Percentiles rank a stretch among this genome's conserved stretches.
These are phyloP conservation scores for Coemansia sp. DNA, from an alignment of 192 early-diverging fungal genomes.

Conservation along the genomic window DNA sequence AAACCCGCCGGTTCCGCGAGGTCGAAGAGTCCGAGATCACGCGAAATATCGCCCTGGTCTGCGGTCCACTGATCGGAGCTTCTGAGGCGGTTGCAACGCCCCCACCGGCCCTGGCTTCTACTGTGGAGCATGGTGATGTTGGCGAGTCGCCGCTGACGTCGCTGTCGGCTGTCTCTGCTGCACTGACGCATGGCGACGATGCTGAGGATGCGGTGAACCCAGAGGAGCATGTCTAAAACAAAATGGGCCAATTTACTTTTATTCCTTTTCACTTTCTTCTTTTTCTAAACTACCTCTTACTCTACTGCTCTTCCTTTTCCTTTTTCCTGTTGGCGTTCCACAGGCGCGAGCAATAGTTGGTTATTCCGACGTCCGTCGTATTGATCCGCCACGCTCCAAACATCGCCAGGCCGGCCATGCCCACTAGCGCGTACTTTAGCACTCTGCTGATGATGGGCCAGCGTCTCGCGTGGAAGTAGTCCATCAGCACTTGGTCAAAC, in stretches of 20 bases:
- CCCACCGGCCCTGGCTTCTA: not conserved
- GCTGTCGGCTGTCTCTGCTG: not conserved
- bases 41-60: constrained; percentile 21
- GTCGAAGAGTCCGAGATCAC: constrained; percentile 22
- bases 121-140: not conserved
- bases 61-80: constrained; percentile 14
- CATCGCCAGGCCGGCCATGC: constrained; percentile 68
- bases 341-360: constrained; percentile 75
- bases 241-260: not conserved
- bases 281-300: not conserved
- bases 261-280: constrained; percentile 1
- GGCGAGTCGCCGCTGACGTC: constrained; percentile 3
- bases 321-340: constrained; percentile 70
- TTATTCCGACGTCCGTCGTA: constrained; percentile 92
- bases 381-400: constrained; percentile 94
- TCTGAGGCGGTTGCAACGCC: not conserved
- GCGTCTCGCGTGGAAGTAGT: constrained; percentile 79
- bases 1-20: constrained; percentile 16
- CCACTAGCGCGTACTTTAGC: constrained; percentile 63
- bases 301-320: not conserved
- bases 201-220: not conserved
- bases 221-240: not conserved
- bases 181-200: not conserved
- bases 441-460: constrained; percentile 62
- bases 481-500: constrained; percentile 67